These are phyloP conservation scores for Selenicereus undatus DNA, from an alignment of 148 eudicot genomes.

Conservation along the genomic window DNA sequence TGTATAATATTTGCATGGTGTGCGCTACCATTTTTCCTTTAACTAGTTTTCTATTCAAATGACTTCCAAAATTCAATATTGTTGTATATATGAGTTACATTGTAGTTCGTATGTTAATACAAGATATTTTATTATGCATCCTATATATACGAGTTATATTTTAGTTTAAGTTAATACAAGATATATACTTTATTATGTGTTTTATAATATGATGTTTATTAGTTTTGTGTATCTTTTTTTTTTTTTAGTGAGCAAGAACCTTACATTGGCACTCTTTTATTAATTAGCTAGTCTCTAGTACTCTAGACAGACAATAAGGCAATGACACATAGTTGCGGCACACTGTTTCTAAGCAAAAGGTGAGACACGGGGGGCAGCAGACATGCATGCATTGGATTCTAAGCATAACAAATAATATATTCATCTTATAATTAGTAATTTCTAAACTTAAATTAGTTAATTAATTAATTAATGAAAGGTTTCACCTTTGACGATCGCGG, in stretches of 20 bases:
- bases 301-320: background rate
- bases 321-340: background rate
- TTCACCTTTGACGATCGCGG: slow-evolving; percentile 80
- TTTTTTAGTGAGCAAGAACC: background rate
- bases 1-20: too few relatives aligned
- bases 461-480: slow-evolving; percentile 17
- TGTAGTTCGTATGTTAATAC: too few relatives aligned
- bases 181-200: too few relatives aligned
- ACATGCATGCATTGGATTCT: slow-evolving; percentile 46
- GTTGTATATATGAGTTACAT: too few relatives aligned
- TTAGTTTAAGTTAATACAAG: too few relatives aligned
- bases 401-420: background rate
- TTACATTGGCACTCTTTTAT: background rate
- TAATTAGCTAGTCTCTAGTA: background rate
- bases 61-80: too few relatives aligned
- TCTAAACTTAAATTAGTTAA: background rate
- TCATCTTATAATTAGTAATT: background rate
- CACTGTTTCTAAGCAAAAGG: slow-evolving; percentile 17
- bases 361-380: slow-evolving; percentile 9
- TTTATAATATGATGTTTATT: too few relatives aligned
- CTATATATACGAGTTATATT: too few relatives aligned
- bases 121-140: too few relatives aligned
- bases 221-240: too few relatives aligned
- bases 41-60: too few relatives aligned
- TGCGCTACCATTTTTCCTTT: too few relatives aligned